Base-by-base conservation (phyloP, 108 stramenopile genomes). In the Tribonema minus region DNA sequence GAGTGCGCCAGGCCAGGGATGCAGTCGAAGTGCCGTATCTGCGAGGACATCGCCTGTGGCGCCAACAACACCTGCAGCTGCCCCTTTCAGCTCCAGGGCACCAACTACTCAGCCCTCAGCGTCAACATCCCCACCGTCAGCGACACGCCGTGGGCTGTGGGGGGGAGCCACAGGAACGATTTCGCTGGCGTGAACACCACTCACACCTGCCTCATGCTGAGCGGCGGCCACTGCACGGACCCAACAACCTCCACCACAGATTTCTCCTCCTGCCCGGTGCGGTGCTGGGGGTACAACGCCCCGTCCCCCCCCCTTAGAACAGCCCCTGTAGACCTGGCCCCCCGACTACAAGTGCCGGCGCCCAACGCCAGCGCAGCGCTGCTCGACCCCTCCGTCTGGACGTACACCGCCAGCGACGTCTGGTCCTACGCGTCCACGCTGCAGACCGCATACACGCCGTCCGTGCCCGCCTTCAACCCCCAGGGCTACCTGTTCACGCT, bases 101-200 rank as follows among this genome's bases (percentile, higher is more conserved):
- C 66, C 25, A 58, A 70, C 35, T 76, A 37, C 31, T 54, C 79
- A 25, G 69, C 86, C 0, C 72, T 93, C 69, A 77, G 86, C 27
- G 31, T 58, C 4, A 92, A 92, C 65, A 80, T 93, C 2, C 89
- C 90, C 3, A 81, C 88, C 28, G 82, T 90, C 9, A 74, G 83
- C 37, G 92, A 93, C 80, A 82, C 88, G 26, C 91, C 92, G n/a
- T 93, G 90, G 90, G 88, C 91, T 37, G 88, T 93, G 3, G 90
- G 89, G 25, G 91, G 91, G 4, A 30, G 62, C 3, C 91, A 92
- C 77, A 79, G 91, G 26, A 88, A 90, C 32, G 92, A 93, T 80
- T 93, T 90, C 81, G 90, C 90, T 9, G 84, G 82, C 68, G 54
- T 29, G 9, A 64, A 71, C 9, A 87, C 87, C 1, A 85, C 86